Conservation (phyloP, 2,329 filamentous ascomycete species). For the Pseudocercospora musae region DNA sequence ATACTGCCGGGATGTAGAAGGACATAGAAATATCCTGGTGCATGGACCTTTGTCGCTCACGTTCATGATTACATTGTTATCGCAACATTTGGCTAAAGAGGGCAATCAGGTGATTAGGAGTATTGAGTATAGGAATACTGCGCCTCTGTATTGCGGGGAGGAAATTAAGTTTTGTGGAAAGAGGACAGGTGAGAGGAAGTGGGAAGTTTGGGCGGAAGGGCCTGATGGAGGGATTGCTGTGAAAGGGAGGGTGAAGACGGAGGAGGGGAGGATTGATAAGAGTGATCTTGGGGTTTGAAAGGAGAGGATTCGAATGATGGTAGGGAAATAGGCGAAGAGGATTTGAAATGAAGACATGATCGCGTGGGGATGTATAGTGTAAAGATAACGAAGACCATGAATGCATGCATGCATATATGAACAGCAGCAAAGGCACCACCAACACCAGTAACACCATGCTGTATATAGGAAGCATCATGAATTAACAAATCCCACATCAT, state of each 20-base stretch:
- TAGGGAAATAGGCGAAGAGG: too few species aligned
- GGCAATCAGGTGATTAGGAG: constrained; percentile 45
- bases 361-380: background rate
- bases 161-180: constrained; percentile 67
- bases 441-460: background rate
- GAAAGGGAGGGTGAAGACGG: constrained; percentile 40
- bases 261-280: constrained; percentile 19
- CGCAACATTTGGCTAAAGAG: constrained; percentile 48
- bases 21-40: constrained; percentile 71
- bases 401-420: background rate
- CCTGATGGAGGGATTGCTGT: constrained; percentile 44
- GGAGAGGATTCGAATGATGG: too few species aligned
- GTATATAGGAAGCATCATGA: background rate
- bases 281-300: constrained; percentile 10
- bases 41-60: constrained; percentile 81
- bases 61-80: constrained; percentile 68
- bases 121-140: constrained; percentile 77
- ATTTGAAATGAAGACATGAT: background rate
- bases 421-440: background rate
- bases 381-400: background rate
- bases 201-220: constrained; percentile 42
- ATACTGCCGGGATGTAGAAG: constrained; percentile 69
- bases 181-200: constrained; percentile 41
- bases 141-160: constrained; percentile 74
- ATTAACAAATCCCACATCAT: background rate